Base-by-base conservation (phyloP, 768 basidiomycete species). In the Rhodosporidiobolus odoratus region DNA sequence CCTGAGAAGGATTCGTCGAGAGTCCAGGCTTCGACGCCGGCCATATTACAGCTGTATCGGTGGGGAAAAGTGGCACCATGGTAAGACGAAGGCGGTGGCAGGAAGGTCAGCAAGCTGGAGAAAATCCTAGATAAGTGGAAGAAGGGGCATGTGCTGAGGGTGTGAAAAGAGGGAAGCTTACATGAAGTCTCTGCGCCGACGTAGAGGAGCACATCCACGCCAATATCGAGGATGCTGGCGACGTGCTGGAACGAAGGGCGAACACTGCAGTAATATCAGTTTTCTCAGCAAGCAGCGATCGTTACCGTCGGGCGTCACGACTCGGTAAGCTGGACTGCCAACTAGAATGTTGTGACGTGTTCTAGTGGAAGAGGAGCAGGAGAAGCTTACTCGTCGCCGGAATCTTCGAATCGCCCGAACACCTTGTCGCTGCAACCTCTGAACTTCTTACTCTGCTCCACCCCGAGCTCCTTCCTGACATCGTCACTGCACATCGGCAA, bases 181-280 rank as follows among this genome's bases (percentile, higher is more conserved):
- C 62, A 76, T 76, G 23, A 75, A 71, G 53, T 76, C 76, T 64
- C 45, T 9, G 57, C 57, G 48, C 76, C 76, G 19, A 57, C 59
- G 63, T 76, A 76, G 25, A 75, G 45, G 8, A 76, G 61, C 4
- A 66, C 68, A 8, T 35, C 15, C 16, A 76, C 48, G n/a, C 72
- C 72, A 38, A 64, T 64, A n/a, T 75, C 62, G 52, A 76, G 69
- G n/a, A 74, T 38, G 52, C 65, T 56, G 15, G 69, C 66, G 38
- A 75, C 72, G 19, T 71, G 69, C 17, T 34, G 69, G 65, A 52
- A 74, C 41, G 61, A 52, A 3, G 76, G 72, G n/a, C 69, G 54
- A 15, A 52, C 59, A 8, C 59, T 62, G 59, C 63, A 17, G 10
- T 30, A 6, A 3, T 9, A 35, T 67, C 35, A 35, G 64, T 32